A percentile compares a stretch with the other conserved stretches of the same genome.
These are phyloP conservation scores for Irpex sp. DNA, from an alignment of 1,284 basidiomycete species.

Conservation along the genomic window DNA sequence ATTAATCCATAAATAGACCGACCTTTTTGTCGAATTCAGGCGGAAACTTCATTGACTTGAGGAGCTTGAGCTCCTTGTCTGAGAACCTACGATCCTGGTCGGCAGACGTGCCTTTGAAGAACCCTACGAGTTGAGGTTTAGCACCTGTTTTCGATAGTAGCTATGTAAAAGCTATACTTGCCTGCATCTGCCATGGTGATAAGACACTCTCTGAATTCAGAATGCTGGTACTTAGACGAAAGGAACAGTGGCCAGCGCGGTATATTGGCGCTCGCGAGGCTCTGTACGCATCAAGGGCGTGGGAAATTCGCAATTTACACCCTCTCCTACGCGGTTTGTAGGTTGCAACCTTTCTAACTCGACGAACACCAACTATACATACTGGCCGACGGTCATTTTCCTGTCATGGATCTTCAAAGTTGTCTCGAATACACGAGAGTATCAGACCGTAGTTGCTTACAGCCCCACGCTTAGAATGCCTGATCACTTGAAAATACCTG, in stretches of 20 bases:
- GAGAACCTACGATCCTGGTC: conserved; percentile 89
- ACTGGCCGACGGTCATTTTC: no score
- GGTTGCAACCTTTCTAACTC: background rate
- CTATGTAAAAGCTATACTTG: conserved; percentile 5
- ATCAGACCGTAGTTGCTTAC: no score
- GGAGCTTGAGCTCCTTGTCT: conserved; percentile 90
- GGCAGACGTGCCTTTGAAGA: conserved; percentile 84
- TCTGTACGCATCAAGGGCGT: background rate
- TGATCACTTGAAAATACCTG: no score
- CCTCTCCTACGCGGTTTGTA: background rate
- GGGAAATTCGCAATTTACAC: background rate
- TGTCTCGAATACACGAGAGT: no score
- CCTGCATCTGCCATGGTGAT: conserved; percentile 31
- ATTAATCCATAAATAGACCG: conserved; percentile 3
- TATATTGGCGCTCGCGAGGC: background rate
- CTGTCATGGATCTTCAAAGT: no score
- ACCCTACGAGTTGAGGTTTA: conserved; percentile 41
- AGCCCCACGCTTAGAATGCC: no score
- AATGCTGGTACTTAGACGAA: background rate
- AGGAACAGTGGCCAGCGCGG: background rate
- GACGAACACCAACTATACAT: no score
- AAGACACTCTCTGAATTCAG: background rate
- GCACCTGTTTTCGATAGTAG: background rate
- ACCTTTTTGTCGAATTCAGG: conserved; percentile 88
- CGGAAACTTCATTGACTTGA: conserved; percentile 90